Evolutionary conservation across 768 basidiomycete genomes (phyloP).

Genomic region (Aureoboletus auriporus): DNA sequence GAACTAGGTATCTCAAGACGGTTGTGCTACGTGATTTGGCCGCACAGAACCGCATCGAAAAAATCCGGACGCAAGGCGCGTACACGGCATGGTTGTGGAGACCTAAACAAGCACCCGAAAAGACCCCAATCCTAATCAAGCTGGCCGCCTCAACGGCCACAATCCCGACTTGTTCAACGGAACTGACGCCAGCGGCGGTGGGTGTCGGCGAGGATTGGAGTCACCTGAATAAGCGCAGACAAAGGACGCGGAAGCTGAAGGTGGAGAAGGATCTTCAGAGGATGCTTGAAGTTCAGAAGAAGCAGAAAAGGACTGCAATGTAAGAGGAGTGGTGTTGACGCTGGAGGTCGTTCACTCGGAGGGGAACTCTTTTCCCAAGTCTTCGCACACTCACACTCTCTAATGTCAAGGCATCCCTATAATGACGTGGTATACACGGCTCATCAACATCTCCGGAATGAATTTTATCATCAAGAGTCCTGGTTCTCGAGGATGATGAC

Average conservation of each 20-base stretch:
- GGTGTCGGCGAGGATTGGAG: slow-evolving; percentile 42
- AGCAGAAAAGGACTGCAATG: slow-evolving; percentile 8
- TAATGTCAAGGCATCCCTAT: no score
- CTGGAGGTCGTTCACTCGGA: neutral
- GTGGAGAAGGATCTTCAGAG: slow-evolving; percentile 40
- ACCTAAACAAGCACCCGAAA: neutral
- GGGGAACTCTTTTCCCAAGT: neutral
- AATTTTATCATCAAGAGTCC: no score
- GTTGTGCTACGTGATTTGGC: slow-evolving; percentile 46
- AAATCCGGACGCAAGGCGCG: slow-evolving; percentile 32
- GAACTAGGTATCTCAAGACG: slow-evolving; percentile 50
- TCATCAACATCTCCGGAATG: no score
- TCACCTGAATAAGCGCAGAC: slow-evolving; percentile 55
- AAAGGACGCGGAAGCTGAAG: slow-evolving; percentile 42
- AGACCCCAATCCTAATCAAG: neutral
- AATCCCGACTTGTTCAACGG: neutral
- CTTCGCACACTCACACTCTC: no score
- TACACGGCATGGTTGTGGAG: slow-evolving; percentile 43
- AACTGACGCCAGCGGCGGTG: slow-evolving; percentile 24
- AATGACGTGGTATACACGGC: no score
- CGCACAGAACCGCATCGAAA: slow-evolving; percentile 39
- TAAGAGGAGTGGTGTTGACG: neutral
- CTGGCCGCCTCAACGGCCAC: neutral
- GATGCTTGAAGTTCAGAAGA: slow-evolving; percentile 33
- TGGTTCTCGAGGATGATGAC: no score